Percentiles rank a stretch among this genome's conserved stretches.
Conservation (phyloP, 78 protist species). For the Dictyostelium capitatum region DNA sequence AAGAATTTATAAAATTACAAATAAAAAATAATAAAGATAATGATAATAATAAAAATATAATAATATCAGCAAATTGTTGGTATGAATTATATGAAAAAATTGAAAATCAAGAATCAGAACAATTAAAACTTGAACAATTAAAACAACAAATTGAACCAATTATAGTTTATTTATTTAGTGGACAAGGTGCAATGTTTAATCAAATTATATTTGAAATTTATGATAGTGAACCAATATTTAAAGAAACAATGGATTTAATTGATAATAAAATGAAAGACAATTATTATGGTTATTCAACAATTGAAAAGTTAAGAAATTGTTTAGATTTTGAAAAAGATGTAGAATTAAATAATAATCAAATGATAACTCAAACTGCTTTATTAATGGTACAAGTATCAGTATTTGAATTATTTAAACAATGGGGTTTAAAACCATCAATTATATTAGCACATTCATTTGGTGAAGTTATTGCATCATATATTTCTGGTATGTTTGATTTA, state of each 20-base stretch:
- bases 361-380: slow-evolving; percentile 20
- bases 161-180: slow-evolving; percentile 29
- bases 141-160: background rate
- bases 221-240: slow-evolving; percentile 8
- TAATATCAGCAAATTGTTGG: slow-evolving; percentile 14
- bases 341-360: slow-evolving; percentile 10
- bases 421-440: slow-evolving; percentile 32
- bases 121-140: background rate
- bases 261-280: slow-evolving; percentile 12
- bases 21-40: background rate
- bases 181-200: slow-evolving; percentile 75
- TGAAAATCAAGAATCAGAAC: too few relatives aligned
- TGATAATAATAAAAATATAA: background rate
- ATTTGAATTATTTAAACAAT: background rate
- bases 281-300: background rate
- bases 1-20: background rate
- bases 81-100: background rate
- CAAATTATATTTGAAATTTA: slow-evolving; percentile 12
- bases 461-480: background rate
- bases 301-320: background rate
- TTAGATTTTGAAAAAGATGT: slow-evolving; percentile 4
- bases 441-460: slow-evolving; percentile 33
- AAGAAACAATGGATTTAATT: slow-evolving; percentile 4
- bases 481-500: slow-evolving; percentile 13
- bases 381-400: slow-evolving; percentile 25